These are phyloP conservation scores for Perilla frutescens DNA, from an alignment of 257 asterid genomes.

Conservation along the genomic window DNA sequence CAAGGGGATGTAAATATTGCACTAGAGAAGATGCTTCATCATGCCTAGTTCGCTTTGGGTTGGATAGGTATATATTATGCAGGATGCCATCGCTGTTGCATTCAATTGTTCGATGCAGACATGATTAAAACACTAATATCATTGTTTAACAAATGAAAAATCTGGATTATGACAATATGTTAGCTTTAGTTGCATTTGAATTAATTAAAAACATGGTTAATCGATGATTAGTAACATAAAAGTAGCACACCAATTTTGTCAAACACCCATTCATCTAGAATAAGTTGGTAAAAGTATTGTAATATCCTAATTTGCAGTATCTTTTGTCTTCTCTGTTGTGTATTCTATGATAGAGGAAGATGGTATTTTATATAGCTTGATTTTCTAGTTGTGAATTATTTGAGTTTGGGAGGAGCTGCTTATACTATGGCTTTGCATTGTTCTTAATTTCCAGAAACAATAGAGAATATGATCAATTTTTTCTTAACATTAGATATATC, in stretches of 20 bases:
- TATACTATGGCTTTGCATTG: constrained; percentile 22
- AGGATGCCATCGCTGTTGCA: constrained; percentile 8
- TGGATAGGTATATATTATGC: constrained; percentile 68
- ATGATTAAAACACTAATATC: constrained; percentile 3
- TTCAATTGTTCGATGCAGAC: constrained; percentile 24
- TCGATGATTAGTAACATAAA: constrained; percentile 14
- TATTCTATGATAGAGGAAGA: constrained; percentile 20
- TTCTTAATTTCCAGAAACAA: constrained; percentile 16
- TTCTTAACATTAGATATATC: constrained; percentile 3
- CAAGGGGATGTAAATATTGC: constrained; percentile 93
- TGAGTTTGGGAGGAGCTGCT: constrained; percentile 26
- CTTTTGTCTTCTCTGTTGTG: constrained; percentile 5
- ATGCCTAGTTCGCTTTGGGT: constrained; percentile 89
- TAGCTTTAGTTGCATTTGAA: constrained; percentile 27
- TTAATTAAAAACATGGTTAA: constrained; percentile 20
- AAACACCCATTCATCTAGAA: not conserved
- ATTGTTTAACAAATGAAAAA: constrained; percentile 18
- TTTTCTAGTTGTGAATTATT: constrained; percentile 17
- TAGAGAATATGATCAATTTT: constrained; percentile 2
- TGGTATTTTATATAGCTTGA: constrained; percentile 16
- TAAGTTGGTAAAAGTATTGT: not conserved
- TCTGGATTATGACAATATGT: constrained; percentile 6
- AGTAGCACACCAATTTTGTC: constrained; percentile 8
- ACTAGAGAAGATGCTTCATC: constrained; percentile 84
- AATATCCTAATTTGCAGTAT: not conserved